Percentiles rank a stretch among this genome's conserved stretches.
Evolutionary conservation across 2,329 filamentous ascomycete species (phyloP).

Genomic region (Exophiala mesophila): DNA sequence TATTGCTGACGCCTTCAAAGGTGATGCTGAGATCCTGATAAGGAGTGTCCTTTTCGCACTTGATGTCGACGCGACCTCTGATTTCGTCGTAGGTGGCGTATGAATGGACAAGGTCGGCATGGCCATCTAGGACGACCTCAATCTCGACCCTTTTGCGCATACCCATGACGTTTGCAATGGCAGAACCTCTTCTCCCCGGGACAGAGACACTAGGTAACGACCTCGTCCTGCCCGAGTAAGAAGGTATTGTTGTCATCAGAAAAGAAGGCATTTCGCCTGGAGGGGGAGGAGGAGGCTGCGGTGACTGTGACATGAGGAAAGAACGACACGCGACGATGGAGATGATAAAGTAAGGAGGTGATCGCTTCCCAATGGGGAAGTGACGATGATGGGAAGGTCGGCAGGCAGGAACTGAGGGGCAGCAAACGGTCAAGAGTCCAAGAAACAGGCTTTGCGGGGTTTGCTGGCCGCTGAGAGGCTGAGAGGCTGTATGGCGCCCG

Average conservation of each 20-base stretch:
- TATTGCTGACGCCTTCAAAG: constrained; percentile 29
- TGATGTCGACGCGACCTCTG: constrained; percentile 29
- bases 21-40: constrained; percentile 30
- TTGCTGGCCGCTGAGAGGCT: not conserved
- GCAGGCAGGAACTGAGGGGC: too few species aligned
- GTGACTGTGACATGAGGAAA: constrained; percentile 9
- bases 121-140: constrained; percentile 27
- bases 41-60: constrained; percentile 28
- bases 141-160: constrained; percentile 24
- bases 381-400: too few species aligned
- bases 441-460: constrained; percentile 1
- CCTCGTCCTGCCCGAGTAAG: constrained; percentile 16
- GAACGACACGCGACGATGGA: not conserved
- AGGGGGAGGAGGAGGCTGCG: constrained; percentile 8
- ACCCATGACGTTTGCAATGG: constrained; percentile 20
- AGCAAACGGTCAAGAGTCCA: not conserved
- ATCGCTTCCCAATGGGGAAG: too few species aligned
- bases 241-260: constrained; percentile 14
- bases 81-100: constrained; percentile 33
- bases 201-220: constrained; percentile 13
- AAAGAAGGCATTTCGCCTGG: constrained; percentile 24
- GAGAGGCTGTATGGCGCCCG: not conserved
- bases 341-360: not conserved
- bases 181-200: constrained; percentile 18
- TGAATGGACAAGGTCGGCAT: constrained; percentile 23